Base-by-base conservation (phyloP, 2,329 filamentous ascomycete species). In the Fragosphaeria purpurea region DNA sequence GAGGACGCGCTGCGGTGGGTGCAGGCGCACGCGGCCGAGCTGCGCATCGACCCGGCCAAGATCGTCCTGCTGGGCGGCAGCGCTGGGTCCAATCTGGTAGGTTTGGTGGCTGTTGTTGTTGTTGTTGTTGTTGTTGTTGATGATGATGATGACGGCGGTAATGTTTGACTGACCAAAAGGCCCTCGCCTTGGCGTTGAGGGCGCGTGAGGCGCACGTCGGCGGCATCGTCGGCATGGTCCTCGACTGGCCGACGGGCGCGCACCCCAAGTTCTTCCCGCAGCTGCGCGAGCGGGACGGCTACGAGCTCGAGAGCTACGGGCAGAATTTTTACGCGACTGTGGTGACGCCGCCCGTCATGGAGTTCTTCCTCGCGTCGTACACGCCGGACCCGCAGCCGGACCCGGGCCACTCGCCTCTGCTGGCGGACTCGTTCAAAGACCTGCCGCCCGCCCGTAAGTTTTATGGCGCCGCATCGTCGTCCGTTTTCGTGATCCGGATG, bases 11-110 rank as follows among this genome's bases (percentile, higher is more conserved):
- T 68, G 13, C 57, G 63, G 60, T 70, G 66, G 67, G 66, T 67
- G 58, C 66, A 74, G 52, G 67, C 69, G 9, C 65, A 76, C 57
- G 68, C 72, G 0, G 65, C 46, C 53, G 59, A n/a, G 64, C 71
- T 49, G 54, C 64, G 61, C n/a, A 56, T 61, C 33, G 53, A 68
- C 52, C 57, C 63, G 0, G 61, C 65, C 42, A 64, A 61, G 12
- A 62, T 76, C 6, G 67, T 75, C 37, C 54, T 76, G 12, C 70
- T 70, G 0, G 74, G 73, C 10, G 71, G 74, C 41, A 75, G 73
- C 42, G 72, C 73, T 1, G 73, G 73, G 33, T 73, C 67, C 5
- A 76, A 75, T 45, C 59, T 76, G 4, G 69, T 68, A 7, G 63
- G 61, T 53, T 22, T 22, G 2, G 22, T 22, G 22, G 22, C 3